Base-by-base conservation (phyloP, 2,329 filamentous ascomycete genomes). In the Acrodontium crateriforme region DNA sequence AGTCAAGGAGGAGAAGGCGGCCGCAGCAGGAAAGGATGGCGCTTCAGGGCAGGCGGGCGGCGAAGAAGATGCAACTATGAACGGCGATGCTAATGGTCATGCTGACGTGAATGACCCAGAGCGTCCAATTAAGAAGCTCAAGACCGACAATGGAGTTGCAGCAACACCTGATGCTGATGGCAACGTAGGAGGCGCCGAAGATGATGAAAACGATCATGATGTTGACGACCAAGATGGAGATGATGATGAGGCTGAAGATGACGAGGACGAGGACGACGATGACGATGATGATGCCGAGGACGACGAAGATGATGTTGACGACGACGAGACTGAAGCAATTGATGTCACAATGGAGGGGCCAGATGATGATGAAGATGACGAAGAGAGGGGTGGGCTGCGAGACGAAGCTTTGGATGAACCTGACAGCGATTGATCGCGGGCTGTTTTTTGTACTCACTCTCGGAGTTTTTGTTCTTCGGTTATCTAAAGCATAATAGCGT, bases 1-100 rank as follows among this genome's bases (percentile, higher is more conserved):
- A 44, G 69, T 76, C 11, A 72, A 74, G 18, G 74, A 72, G 29
- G 69, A 73, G 29, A 80, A 78, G 53, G 44, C 46, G 1, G 42
- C 41, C 5, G 20, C 20, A 12, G 20, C 20, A 12, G 4, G 8
- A 8, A n/a, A 10, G 20, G 20, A 22, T 8, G 20, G 20, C 13
- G n/a, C n/a, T n/a, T n/a, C n/a, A n/a, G n/a, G n/a, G n/a, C n/a
- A n/a, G n/a, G n/a, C n/a, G n/a, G 8, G 20, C 20, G 20, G 10
- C 5, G 4, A 10, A 8, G 10, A 22, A 12, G 13, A 22, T 22
- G 11, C 30, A 27, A 16, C 17, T 24, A 20, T 15, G n/a, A 37
- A 37, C 17, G 37, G 36, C 6, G 30, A 38, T 16, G 29, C 28
- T 8, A 34, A 36, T 13, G 40, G 27, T 26, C 41, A 36, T 35